Evolutionary conservation across 164 flowering plant species (phyloP).

Genomic region (Malania oleifera): DNA sequence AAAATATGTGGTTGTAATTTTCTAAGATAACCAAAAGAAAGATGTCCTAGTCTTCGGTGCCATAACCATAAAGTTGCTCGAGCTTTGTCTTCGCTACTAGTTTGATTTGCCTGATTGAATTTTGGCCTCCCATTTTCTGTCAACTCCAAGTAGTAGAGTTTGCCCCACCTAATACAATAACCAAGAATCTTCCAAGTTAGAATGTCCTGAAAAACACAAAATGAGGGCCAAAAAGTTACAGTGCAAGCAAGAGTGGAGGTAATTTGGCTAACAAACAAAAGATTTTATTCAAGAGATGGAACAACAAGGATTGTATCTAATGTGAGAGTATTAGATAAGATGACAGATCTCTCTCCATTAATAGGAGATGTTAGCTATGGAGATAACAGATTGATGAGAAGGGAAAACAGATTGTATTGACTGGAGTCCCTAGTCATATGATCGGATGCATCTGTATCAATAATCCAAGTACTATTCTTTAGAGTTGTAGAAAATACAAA

Average conservation of each 20-base stretch:
- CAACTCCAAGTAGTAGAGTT: neutral
- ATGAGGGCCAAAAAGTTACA: neutral
- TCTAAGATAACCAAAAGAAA: no score
- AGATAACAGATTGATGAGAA: neutral
- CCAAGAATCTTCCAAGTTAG: neutral
- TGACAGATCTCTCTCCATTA: neutral
- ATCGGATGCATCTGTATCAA: no score
- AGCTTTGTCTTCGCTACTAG: neutral
- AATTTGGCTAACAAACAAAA: constrained; percentile 7
- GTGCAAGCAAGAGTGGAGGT: neutral
- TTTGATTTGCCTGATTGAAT: neutral
- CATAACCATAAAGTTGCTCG: neutral
- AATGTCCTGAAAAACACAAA: constrained; percentile 7
- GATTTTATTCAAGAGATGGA: neutral
- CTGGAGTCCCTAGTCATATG: neutral
- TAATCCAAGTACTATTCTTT: neutral
- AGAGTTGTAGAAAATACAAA: neutral
- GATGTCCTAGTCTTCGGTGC: neutral
- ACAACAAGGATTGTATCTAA: neutral
- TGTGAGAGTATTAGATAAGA: constrained; percentile 1
- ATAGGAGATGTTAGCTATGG: neutral
- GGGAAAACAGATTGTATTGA: neutral
- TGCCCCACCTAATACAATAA: neutral
- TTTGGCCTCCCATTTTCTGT: neutral
- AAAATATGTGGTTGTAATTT: no score